phyloP scores from a whole-genome alignment of 176 grass and related monocot genomes.

The Otatea glauca region DNA sequence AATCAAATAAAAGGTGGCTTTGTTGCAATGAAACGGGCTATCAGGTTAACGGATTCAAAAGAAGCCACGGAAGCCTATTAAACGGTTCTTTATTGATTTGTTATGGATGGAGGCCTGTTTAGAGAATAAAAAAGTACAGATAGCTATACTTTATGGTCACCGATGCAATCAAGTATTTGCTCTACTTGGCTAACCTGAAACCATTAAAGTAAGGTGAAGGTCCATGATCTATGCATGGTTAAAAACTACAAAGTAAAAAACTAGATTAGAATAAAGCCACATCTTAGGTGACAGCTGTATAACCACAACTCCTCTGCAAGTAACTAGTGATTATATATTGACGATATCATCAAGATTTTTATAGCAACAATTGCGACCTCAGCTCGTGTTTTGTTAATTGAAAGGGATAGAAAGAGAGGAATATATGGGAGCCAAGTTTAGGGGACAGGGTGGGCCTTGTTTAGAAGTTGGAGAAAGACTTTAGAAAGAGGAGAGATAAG shows the following conservation, averaged over 20 bases:
- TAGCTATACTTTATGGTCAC: slow-evolving; percentile 51
- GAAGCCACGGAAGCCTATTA: slow-evolving; percentile 37
- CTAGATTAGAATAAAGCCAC: slow-evolving; percentile 40
- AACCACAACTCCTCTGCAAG: slow-evolving; percentile 43
- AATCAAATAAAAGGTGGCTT: slow-evolving; percentile 50
- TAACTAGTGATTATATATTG: slow-evolving; percentile 33
- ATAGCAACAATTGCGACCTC: slow-evolving; percentile 18
- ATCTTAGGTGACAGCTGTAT: slow-evolving; percentile 48
- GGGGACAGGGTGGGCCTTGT: slow-evolving; percentile 70
- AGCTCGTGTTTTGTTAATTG: slow-evolving; percentile 49
- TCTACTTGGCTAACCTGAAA: slow-evolving; percentile 58
- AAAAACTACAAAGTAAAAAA: slow-evolving; percentile 48
- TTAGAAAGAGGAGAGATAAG: slow-evolving; percentile 47
- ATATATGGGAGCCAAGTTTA: slow-evolving; percentile 43
- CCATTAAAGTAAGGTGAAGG: slow-evolving; percentile 50
- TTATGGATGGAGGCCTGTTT: slow-evolving; percentile 53
- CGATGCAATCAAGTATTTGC: slow-evolving; percentile 56
- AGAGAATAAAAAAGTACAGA: slow-evolving; percentile 40
- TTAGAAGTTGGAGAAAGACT: slow-evolving; percentile 69
- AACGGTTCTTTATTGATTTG: slow-evolving; percentile 60
- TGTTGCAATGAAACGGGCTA: slow-evolving; percentile 32
- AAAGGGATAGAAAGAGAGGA: slow-evolving; percentile 51
- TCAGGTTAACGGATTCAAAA: slow-evolving; percentile 47
- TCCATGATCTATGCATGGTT: slow-evolving; percentile 52
- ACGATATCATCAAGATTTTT: slow-evolving; percentile 35